Conservation (phyloP, 2,329 filamentous ascomycete species). For the Dactylellina sp. region DNA sequence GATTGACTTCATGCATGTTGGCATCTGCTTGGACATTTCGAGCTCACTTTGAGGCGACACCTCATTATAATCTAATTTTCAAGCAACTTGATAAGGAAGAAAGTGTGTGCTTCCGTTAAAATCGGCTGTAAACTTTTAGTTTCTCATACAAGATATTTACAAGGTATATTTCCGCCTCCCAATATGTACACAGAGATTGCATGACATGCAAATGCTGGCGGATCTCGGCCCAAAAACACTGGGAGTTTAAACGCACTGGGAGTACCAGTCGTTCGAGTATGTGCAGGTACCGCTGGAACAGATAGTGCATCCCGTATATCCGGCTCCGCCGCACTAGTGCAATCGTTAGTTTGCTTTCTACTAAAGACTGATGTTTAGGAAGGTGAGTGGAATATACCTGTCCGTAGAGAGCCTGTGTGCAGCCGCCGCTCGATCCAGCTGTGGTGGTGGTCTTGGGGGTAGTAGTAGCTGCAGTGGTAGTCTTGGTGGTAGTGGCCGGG, state of each 20-base stretch:
- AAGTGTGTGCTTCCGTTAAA: too few species aligned
- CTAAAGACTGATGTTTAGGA: background rate
- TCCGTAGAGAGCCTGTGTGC: constrained; percentile 38
- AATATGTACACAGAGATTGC: background rate
- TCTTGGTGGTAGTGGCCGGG: background rate
- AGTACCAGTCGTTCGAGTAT: constrained; percentile 62
- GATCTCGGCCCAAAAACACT: background rate
- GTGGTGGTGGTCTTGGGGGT: constrained; percentile 12
- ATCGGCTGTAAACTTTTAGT: too few species aligned
- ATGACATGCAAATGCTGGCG: background rate
- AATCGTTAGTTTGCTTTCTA: background rate
- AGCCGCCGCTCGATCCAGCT: constrained; percentile 11
- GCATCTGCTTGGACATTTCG: too few species aligned
- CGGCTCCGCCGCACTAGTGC: constrained; percentile 62
- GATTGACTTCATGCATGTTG: too few species aligned
- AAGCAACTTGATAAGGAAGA: too few species aligned
- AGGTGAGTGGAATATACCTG: constrained; percentile 18
- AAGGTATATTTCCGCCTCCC: background rate
- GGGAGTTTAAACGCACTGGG: constrained; percentile 39
- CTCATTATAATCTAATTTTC: too few species aligned
- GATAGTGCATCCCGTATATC: constrained; percentile 62
- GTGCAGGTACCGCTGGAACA: constrained; percentile 62
- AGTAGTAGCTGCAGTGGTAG: constrained; percentile 12
- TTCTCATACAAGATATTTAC: background rate
- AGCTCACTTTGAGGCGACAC: too few species aligned